These are phyloP conservation scores for Ailanthus altissimus DNA, from an alignment of 345 rosid genomes.

Conservation along the genomic window DNA sequence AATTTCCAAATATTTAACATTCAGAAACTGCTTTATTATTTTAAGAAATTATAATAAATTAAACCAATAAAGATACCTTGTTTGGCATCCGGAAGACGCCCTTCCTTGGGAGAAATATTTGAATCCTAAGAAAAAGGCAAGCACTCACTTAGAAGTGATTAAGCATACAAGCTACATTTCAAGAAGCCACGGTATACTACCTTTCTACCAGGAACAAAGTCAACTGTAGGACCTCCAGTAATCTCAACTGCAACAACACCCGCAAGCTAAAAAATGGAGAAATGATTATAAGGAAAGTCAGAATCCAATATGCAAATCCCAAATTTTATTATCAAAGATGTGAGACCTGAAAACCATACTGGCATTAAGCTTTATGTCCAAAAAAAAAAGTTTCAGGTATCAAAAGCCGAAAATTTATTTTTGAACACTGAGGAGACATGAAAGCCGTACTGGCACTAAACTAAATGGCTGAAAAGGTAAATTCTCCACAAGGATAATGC, in stretches of 20 bases:
- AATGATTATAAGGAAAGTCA: constrained; percentile 3
- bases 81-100: constrained; percentile 90
- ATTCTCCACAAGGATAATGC: background rate
- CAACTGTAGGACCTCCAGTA: constrained; percentile 89
- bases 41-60: background rate
- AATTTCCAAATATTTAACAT: background rate
- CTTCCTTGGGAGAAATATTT: constrained; percentile 63
- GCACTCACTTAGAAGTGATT: constrained; percentile 12
- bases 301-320: background rate
- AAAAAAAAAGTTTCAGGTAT: background rate
- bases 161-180: constrained; percentile 19
- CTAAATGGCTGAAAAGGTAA: background rate
- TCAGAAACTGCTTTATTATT: constrained; percentile 13
- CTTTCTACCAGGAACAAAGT: constrained; percentile 88
- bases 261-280: constrained; percentile 59
- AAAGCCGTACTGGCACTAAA: background rate
- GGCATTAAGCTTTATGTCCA: background rate
- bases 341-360: background rate
- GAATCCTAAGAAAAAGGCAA: constrained; percentile 60
- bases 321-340: background rate
- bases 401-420: background rate
- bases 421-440: background rate
- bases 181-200: constrained; percentile 33
- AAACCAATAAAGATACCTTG: constrained; percentile 46
- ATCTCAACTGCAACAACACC: constrained; percentile 97